Evolutionary conservation across 805 yeast species (phyloP).

Genomic region (Metschnikowia kunwiensis): DNA sequence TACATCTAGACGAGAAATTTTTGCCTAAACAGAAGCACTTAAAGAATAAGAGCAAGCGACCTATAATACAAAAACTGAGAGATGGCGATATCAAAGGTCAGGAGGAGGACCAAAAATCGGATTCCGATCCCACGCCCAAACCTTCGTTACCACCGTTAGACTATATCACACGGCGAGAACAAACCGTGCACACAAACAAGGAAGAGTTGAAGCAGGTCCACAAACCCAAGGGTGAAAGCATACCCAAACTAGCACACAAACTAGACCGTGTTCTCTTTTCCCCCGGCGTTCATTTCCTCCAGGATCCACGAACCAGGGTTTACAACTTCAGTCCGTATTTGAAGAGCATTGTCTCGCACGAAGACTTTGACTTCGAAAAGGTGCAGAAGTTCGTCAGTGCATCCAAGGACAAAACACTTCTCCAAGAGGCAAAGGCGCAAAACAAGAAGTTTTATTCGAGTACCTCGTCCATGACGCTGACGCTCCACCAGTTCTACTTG

Average conservation of each 20-base stretch:
- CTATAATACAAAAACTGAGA: not conserved
- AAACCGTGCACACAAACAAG: not conserved
- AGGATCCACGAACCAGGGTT: constrained; percentile 73
- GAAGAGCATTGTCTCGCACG: constrained; percentile 54
- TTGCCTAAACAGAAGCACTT: not conserved
- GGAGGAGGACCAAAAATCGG: not conserved
- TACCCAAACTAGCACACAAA: constrained; percentile 63
- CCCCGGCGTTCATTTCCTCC: constrained; percentile 75
- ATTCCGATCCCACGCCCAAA: not conserved
- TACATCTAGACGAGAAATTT: not conserved
- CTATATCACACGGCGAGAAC: not conserved
- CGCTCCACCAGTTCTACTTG: constrained; percentile 71
- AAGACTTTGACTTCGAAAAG: constrained; percentile 61
- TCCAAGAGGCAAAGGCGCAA: constrained; percentile 41
- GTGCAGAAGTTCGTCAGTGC: constrained; percentile 62
- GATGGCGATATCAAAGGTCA: not conserved
- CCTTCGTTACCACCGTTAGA: constrained; percentile 1
- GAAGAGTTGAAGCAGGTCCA: constrained; percentile 18
- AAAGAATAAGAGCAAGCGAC: not conserved
- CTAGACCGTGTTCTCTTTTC: constrained; percentile 72
- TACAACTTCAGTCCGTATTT: constrained; percentile 66
- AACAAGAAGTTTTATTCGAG: constrained; percentile 61
- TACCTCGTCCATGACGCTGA: constrained; percentile 82
- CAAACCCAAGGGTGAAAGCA: constrained; percentile 21
- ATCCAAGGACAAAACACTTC: constrained; percentile 56